Base-by-base conservation (phyloP, 129 eudicot genomes). In the Daucus carota region DNA sequence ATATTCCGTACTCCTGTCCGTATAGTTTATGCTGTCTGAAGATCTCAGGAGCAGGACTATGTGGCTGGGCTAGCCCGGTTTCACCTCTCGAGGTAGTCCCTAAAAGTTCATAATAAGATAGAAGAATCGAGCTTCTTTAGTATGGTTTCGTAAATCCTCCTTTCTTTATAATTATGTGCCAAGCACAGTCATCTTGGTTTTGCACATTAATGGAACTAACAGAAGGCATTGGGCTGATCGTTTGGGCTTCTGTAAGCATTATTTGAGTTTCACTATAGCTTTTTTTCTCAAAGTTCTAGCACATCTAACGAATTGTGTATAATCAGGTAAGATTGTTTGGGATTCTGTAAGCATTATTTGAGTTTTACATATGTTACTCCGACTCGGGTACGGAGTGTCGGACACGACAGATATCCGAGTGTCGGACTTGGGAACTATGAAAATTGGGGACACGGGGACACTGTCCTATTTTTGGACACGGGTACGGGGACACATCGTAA, bases 221-320 rank as follows among this genome's bases (percentile, higher is more conserved):
- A 89, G 96, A 89, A 92, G 92, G 84, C 89, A 90, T 36, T 94
- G 98, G 98, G 93, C 96, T 80, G 97, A 89, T 54, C 90, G 97
- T 57, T 84, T 94, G 81, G 98, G 98, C 73, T 89, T 94, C 75
- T 87, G 98, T 94, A 84, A 91, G 97, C 77, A 43, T 57, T 81
- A 29, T 9, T 41, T 82, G 43, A 52, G 33, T 73, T 73, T 41
- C 38, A 18, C 79, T 67, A 33, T n/a, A n/a, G n/a, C n/a, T n/a
- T n/a, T n/a, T n/a, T n/a, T n/a, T n/a, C n/a, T n/a, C n/a, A n/a
- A n/a, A n/a, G n/a, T n/a, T n/a, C n/a, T n/a, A n/a, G n/a, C n/a
- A n/a, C n/a, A n/a, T n/a, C n/a, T n/a, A n/a, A 40, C 65, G 45
- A 40, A 38, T 7, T 70, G 29, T 73, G 45, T 43, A 41, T 68